These are phyloP conservation scores for Phytophthora pini DNA, from an alignment of 352 stramenopile genomes.

Conservation along the genomic window DNA sequence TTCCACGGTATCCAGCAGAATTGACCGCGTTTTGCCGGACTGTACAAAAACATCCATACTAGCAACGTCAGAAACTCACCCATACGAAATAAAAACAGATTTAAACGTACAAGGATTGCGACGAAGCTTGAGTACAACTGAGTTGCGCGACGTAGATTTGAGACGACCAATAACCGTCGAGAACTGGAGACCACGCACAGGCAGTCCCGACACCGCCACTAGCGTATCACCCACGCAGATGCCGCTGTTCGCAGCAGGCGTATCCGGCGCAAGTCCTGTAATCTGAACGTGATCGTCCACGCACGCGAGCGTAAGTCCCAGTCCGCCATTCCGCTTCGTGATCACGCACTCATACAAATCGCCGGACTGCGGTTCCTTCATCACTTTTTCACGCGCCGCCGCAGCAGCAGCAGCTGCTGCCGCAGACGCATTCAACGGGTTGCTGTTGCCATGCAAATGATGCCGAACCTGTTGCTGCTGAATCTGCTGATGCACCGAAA, in stretches of 20 bases:
- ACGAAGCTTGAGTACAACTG: constrained; percentile 80
- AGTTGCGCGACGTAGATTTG: constrained; percentile 82
- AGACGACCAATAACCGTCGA: constrained; percentile 82
- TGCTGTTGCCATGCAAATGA: constrained; percentile 40
- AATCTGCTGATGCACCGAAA: constrained; percentile 30
- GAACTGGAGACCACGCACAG: constrained; percentile 81
- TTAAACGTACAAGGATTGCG: constrained; percentile 80
- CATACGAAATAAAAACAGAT: neutral
- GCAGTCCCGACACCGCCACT: constrained; percentile 73
- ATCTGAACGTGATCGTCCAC: constrained; percentile 89
- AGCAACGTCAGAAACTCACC: constrained; percentile 14
- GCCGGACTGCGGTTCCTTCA: constrained; percentile 83
- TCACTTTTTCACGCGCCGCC: constrained; percentile 74
- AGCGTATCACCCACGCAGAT: constrained; percentile 85
- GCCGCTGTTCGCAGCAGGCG: constrained; percentile 69
- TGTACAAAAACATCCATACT: constrained; percentile 23
- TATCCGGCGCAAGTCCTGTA: constrained; percentile 75
- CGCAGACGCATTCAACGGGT: constrained; percentile 21
- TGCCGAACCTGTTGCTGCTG: constrained; percentile 33
- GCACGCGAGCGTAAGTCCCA: constrained; percentile 78
- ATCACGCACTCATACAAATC: constrained; percentile 89
- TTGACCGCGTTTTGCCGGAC: constrained; percentile 72
- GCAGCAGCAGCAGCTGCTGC: constrained; percentile 39
- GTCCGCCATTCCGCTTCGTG: constrained; percentile 78
- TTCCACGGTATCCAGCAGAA: constrained; percentile 56